Conservation (phyloP, 2,329 filamentous ascomycete genomes). For the Fusarium compactum region DNA sequence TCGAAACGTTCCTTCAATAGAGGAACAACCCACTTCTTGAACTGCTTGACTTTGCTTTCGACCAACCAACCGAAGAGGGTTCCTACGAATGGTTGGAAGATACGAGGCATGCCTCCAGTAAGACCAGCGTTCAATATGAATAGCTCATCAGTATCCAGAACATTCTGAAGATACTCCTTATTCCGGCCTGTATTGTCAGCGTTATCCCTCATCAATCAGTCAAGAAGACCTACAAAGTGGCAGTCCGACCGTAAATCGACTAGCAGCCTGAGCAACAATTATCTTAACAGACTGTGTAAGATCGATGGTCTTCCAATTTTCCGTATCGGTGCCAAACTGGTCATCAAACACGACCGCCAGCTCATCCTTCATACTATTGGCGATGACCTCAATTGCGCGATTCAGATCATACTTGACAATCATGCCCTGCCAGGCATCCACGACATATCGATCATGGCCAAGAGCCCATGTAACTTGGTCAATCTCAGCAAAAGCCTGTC, state of each 20-base stretch:
- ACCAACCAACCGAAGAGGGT: conserved; percentile 42
- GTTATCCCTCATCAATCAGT: accelerated
- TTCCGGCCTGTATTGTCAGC: conserved; percentile 47
- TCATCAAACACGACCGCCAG: conserved; percentile 51
- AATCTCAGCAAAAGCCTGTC: conserved; percentile 54
- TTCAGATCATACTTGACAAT: conserved; percentile 55
- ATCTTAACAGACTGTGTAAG: conserved; percentile 45
- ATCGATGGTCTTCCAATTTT: conserved; percentile 52
- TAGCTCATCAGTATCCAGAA: conserved; percentile 48
- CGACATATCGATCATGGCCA: conserved; percentile 51
- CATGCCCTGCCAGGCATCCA: conserved; percentile 53
- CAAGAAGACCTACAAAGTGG: conserved; percentile 46
- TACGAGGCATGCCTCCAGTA: conserved; percentile 47
- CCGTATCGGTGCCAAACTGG: conserved; percentile 50
- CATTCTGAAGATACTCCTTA: conserved; percentile 50
- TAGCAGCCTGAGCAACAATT: conserved; percentile 50
- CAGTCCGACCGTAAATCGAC: conserved; percentile 51
- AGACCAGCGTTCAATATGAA: conserved; percentile 52
- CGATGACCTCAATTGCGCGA: conserved; percentile 51
- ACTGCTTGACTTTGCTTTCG: conserved; percentile 39
- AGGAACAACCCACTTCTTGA: conserved; percentile 47
- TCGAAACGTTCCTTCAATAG: conserved; percentile 36
- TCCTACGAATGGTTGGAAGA: conserved; percentile 51
- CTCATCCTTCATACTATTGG: conserved; percentile 52
- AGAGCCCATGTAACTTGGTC: conserved; percentile 54